Evolutionary conservation across 129 eudicot species (phyloP).

Genomic region (Lonicera japonica): DNA sequence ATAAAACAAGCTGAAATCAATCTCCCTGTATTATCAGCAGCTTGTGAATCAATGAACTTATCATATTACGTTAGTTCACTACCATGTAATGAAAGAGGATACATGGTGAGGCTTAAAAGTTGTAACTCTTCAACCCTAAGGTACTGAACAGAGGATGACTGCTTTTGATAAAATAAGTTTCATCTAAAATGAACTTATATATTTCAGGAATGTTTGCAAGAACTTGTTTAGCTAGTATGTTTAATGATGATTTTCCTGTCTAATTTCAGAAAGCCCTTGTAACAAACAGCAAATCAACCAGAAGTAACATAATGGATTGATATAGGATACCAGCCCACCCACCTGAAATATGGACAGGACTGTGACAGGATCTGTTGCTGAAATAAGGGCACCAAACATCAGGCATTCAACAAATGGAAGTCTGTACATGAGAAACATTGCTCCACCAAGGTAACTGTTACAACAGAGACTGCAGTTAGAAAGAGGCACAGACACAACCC

Average conservation of each 20-base stretch:
- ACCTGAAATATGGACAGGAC: conserved; percentile 99
- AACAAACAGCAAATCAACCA: conserved; percentile 2
- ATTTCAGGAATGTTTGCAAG: background rate
- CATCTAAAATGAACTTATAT: background rate
- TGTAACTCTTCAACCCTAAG: too few relatives aligned
- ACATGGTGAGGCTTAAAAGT: too few relatives aligned
- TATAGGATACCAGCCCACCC: conserved; percentile 17
- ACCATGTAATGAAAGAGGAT: too few relatives aligned
- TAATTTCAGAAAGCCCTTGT: background rate
- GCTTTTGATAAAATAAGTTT: background rate
- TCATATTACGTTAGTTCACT: too few relatives aligned
- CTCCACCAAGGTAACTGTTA: conserved; percentile 86
- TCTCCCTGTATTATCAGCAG: too few relatives aligned
- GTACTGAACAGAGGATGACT: too few relatives aligned
- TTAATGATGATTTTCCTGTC: background rate
- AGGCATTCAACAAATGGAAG: conserved; percentile 94
- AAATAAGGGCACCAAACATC: conserved; percentile 99
- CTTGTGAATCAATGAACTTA: too few relatives aligned
- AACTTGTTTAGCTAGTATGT: background rate
- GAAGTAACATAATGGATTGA: background rate
- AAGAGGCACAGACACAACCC: conserved; percentile 9
- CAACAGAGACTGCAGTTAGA: conserved; percentile 6
- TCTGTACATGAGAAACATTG: conserved; percentile 67
- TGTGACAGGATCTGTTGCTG: conserved; percentile 99
- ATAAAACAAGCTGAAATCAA: too few relatives aligned